These are phyloP conservation scores for Platanthera zijinensis DNA, from an alignment of 106 monocot genomes.

Conservation along the genomic window DNA sequence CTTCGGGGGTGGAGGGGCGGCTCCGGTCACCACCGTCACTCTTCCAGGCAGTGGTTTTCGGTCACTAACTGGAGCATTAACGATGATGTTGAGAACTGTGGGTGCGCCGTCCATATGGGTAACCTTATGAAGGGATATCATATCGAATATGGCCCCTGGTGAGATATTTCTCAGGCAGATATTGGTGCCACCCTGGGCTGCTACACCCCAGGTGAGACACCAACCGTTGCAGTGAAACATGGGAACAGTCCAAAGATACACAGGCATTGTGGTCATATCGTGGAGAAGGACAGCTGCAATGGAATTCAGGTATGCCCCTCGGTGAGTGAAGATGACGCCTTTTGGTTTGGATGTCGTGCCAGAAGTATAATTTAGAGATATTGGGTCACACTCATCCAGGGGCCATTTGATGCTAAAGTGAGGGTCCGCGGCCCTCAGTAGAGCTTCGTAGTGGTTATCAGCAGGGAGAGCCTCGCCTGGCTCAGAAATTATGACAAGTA, in stretches of 20 bases:
- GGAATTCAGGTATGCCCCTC: constrained; percentile 58
- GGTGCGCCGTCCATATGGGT: constrained; percentile 72
- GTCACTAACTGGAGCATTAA: constrained; percentile 20
- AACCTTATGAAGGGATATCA: constrained; percentile 28
- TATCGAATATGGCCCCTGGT: constrained; percentile 34
- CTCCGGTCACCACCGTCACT: constrained; percentile 46
- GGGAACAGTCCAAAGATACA: constrained; percentile 66
- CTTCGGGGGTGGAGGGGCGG: constrained; percentile 48
- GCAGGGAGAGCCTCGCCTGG: constrained; percentile 6
- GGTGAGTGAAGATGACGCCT: constrained; percentile 62
- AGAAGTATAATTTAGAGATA: constrained; percentile 71
- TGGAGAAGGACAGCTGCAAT: constrained; percentile 37
- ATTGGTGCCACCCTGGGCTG: constrained; percentile 70
- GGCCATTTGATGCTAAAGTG: constrained; percentile 55
- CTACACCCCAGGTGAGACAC: constrained; percentile 61
- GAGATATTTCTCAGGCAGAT: constrained; percentile 54
- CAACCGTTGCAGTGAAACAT: constrained; percentile 91
- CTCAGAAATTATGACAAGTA: constrained; percentile 33
- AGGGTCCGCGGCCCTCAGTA: constrained; percentile 19
- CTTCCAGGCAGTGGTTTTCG: constrained; percentile 24
- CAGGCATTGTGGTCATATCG: constrained; percentile 41
- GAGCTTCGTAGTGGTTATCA: constrained; percentile 30
- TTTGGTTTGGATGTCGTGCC: constrained; percentile 79
- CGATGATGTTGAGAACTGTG: constrained; percentile 56
- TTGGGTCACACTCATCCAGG: constrained; percentile 55